Evolutionary conservation across 202 grass and related monocot genomes (phyloP), one percentile per base, ranked within the genome.

Genomic region (Setaria viridis): DNA sequence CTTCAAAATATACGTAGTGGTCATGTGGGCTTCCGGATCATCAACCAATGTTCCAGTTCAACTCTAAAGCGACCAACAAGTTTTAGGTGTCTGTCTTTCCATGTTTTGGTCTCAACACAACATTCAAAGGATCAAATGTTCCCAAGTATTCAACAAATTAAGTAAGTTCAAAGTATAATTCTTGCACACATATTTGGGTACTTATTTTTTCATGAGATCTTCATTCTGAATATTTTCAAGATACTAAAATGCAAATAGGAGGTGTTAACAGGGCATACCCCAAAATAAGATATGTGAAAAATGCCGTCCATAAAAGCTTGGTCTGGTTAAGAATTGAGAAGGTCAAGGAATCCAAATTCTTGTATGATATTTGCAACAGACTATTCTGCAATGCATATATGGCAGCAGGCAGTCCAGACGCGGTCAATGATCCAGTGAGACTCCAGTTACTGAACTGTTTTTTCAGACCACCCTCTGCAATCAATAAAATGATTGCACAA

Each of bases 291-390:
- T 86, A 99, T 35, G 91, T 94, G 89, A 99, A 99, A 55, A 99
- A 90, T 29, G 96, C 91, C 7, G 96, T 96, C 88, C 95, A 99
- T 80, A 99, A 87, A 54, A 99, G 78, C 75, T 99, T 99, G 79
- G 96, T 99, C 91, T 99, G 96, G 63, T 96, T 99, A 78, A 99
- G 96, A 76, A 99, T 96, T 59, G 96, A 99, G 80, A 99, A 99
- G 71, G 93, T 96, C 57, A 99, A 89, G 39, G 96, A 99, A 89
- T 99, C 96, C 65, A 99, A 89, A 87, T 99, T 95, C 84, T 95
- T 99, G 91, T 99, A 99, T 70, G 96, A 95, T 82, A 99, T 95
- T 81, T 95, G 96, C 80, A 99, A 72, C 77, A 99, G 78, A 64
- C 93, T 99, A 86, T 99, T 99, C 83, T 99, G 96, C 72, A 99